These are phyloP conservation scores for Cornus controversa DNA, from an alignment of 148 eudicot species.

Conservation along the genomic window DNA sequence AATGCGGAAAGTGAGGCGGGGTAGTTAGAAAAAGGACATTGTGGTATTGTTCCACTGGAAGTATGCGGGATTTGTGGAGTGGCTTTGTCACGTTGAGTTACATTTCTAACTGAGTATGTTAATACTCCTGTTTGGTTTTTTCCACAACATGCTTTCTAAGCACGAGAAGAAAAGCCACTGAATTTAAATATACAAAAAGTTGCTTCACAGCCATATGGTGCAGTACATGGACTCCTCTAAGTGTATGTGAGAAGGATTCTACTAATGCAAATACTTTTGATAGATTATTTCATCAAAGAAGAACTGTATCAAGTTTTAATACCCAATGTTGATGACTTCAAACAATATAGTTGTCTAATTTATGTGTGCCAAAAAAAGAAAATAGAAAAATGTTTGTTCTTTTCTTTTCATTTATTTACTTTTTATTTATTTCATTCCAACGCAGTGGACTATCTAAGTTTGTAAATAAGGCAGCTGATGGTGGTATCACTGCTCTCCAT, in stretches of 20 bases:
- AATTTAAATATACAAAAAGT: background rate
- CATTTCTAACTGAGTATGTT: too few relatives aligned
- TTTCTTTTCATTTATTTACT: background rate
- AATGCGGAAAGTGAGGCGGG: too few relatives aligned
- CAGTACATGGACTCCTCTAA: background rate
- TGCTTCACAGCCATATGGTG: background rate
- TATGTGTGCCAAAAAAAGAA: background rate
- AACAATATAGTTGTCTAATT: background rate
- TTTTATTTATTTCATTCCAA: constrained; percentile 8
- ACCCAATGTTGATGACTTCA: background rate
- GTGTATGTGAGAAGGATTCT: background rate
- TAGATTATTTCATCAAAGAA: background rate
- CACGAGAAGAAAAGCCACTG: background rate
- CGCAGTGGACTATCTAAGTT: constrained; percentile 82
- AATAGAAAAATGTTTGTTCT: background rate
- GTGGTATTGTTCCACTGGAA: too few relatives aligned
- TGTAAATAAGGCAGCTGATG: constrained; percentile 94
- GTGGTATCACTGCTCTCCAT: constrained; percentile 97
- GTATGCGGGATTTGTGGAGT: background rate
- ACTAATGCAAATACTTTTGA: background rate
- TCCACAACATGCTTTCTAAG: background rate
- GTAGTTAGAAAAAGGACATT: too few relatives aligned
- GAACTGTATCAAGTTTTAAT: background rate
- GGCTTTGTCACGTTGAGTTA: background rate
- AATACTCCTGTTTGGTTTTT: background rate